These are phyloP conservation scores for Cladobotryum protrusum DNA, from an alignment of 2,329 filamentous ascomycete species.

Conservation along the genomic window DNA sequence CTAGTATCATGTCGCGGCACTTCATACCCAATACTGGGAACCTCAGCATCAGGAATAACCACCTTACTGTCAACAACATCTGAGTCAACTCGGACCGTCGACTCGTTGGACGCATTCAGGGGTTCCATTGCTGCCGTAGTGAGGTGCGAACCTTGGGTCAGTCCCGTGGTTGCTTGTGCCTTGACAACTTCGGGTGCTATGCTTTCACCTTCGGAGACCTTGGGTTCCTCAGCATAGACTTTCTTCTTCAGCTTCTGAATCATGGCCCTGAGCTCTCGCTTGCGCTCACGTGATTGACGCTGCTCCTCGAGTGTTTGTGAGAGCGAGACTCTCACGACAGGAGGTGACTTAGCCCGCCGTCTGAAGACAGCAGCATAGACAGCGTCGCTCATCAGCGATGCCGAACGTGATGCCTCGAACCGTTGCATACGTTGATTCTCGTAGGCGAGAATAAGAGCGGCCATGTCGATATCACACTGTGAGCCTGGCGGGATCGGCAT, in stretches of 20 bases:
- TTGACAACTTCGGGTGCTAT: neutral
- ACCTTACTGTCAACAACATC: neutral
- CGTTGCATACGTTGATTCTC: too few species aligned
- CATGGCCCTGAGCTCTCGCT: too few species aligned
- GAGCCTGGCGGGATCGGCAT: constrained; percentile 5
- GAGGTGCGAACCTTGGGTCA: too few species aligned
- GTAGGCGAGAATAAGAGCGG: neutral
- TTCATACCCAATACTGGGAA: neutral
- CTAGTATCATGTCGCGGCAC: neutral
- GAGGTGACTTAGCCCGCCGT: neutral
- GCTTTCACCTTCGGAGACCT: constrained; percentile 6
- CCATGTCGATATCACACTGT: neutral
- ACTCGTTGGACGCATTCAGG: neutral
- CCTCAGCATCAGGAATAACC: neutral
- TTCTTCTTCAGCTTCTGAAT: neutral
- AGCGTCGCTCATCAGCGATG: neutral
- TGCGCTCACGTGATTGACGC: neutral
- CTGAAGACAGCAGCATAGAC: neutral
- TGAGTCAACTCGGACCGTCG: neutral
- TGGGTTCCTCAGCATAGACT: neutral
- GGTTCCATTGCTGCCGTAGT: neutral
- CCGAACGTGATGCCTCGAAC: neutral
- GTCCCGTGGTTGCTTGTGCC: too few species aligned
- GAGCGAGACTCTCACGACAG: neutral
- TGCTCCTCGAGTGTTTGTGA: neutral